Evolutionary conservation across 257 asterid genomes (phyloP).

Genomic region (Plectranthus barbatus): DNA sequence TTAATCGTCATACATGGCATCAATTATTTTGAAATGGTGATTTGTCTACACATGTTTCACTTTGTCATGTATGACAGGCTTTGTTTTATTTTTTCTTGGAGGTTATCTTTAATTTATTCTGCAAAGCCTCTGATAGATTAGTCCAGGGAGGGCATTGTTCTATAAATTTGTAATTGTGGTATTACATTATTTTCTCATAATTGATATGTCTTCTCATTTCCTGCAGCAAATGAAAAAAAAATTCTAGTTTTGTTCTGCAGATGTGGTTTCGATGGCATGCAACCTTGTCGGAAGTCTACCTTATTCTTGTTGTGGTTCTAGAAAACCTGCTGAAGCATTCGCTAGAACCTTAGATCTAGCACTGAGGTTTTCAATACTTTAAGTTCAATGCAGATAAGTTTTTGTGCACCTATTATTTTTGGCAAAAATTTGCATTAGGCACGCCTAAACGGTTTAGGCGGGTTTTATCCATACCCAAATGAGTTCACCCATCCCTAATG

Average conservation of each 20-base stretch:
- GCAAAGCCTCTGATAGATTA: slow-evolving; percentile 72
- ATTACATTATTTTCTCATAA: slow-evolving; percentile 3
- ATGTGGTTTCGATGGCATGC: slow-evolving; percentile 93
- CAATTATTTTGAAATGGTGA: neutral
- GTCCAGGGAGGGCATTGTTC: slow-evolving; percentile 37
- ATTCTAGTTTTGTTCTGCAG: slow-evolving; percentile 57
- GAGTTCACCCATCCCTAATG: too few species aligned
- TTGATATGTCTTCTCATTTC: slow-evolving; percentile 13
- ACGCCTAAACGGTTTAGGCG: too few species aligned
- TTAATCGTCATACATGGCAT: neutral
- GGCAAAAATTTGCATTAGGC: too few species aligned
- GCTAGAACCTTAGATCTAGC: too few species aligned
- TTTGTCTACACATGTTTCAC: slow-evolving; percentile 4
- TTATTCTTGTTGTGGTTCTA: slow-evolving; percentile 41
- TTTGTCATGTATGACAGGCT: slow-evolving; percentile 36
- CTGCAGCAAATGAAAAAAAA: slow-evolving; percentile 39
- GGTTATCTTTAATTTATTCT: slow-evolving; percentile 49
- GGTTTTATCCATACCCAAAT: too few species aligned
- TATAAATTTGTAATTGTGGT: slow-evolving; percentile 7
- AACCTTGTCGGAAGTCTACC: slow-evolving; percentile 58
- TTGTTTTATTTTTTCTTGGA: slow-evolving; percentile 38
- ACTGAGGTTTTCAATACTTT: too few species aligned
- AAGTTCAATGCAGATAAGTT: too few species aligned
- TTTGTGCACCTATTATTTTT: too few species aligned
- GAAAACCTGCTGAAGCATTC: neutral